Base-by-base conservation (phyloP, 2,329 filamentous ascomycete genomes). In the Penicillium brasilianum region DNA sequence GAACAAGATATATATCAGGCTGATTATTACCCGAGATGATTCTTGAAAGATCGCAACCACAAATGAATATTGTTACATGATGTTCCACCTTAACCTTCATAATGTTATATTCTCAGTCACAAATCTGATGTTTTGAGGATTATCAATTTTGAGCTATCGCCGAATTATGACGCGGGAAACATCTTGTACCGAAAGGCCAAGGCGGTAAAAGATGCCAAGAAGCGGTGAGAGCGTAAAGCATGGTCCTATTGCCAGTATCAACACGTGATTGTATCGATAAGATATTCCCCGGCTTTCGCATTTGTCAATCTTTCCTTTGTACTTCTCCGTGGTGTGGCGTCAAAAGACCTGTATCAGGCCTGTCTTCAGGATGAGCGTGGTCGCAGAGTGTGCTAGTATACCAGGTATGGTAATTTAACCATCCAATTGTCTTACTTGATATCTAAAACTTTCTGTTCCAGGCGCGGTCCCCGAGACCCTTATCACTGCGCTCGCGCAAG, bases 381-480 rank as follows among this genome's bases (percentile, higher is more conserved):
- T 63, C 20, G 41, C 43, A 51, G 62, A 66, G 20, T 56, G 62
- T 7, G 30, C 60, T 1, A 10, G 1, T n/a, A 13, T 71, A 13
- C 10, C 60, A 55, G 65, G 69, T 70, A 64, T 9, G 10, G 6
- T 14, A 14, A 32, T 25, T 6, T 13, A 8, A 11, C 4, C 4
- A 13, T 22, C 30, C 16, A n/a, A 44, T 41, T 18, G 7, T 6
- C 1, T 11, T 1, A 10, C 5, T 4, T 4, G 16, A 32, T 58
- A 30, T 22, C 25, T 28, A 51, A 49, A 20, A 51, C 57, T 66
- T 41, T 67, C 32, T 57, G 57, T 58, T 49, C 32, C 55, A 76
- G 72, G 61, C 18, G 39, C 62, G 25, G 62, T 69, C 22, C 69
- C 72, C 44, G 55, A 62, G 60, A 66, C 61, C 57, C 57, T 76